Evolutionary conservation across 176 grass and related monocot genomes (phyloP).

Genomic region (Avena eriantha): DNA sequence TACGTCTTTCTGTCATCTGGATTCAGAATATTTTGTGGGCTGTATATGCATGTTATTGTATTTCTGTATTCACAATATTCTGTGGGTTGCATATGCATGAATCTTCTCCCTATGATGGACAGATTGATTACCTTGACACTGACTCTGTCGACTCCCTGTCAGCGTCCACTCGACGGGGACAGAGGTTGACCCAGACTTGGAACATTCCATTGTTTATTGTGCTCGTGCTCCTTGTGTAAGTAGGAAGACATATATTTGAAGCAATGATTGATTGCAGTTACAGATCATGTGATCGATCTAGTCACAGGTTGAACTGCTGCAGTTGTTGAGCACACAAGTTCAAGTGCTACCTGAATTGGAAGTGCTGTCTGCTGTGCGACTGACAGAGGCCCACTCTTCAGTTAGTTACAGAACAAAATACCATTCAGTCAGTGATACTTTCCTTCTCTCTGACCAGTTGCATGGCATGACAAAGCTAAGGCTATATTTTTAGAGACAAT

Average conservation of each 20-base stretch:
- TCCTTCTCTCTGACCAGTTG: background rate
- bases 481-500: background rate
- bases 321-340: background rate
- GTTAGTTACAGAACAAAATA: background rate
- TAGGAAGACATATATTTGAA: background rate
- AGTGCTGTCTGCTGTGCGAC: background rate
- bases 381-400: background rate
- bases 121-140: background rate
- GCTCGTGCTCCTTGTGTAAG: background rate
- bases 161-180: conserved; percentile 10
- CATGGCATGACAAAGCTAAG: background rate
- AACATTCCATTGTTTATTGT: background rate
- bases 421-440: background rate
- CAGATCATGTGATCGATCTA: background rate
- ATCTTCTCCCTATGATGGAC: background rate
- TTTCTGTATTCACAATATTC: background rate
- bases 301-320: background rate
- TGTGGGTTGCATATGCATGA: background rate
- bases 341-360: background rate
- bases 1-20: no score
- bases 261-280: background rate
- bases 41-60: no score
- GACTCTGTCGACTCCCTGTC: background rate
- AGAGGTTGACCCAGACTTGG: conserved; percentile 12
- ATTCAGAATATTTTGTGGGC: no score